Evolutionary conservation across 805 yeast genomes (phyloP).

Genomic region (Zygosaccharomyces lentus): DNA sequence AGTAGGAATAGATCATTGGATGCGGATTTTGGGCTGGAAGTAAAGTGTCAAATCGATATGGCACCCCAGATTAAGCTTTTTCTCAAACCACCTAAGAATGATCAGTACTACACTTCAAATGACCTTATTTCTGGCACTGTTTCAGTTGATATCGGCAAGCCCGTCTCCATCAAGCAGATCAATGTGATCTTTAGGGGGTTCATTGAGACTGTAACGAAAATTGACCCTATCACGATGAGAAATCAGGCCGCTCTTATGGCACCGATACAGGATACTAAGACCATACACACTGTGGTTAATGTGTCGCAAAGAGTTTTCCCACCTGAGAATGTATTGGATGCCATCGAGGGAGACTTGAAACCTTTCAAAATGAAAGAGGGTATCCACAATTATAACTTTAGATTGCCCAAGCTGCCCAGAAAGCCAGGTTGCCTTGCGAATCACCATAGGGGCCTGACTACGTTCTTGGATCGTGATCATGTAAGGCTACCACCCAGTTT

Average conservation of each 20-base stretch:
- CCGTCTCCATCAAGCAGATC: constrained; percentile 29
- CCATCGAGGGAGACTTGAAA: constrained; percentile 27
- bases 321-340: constrained; percentile 33
- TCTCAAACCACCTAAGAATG: constrained; percentile 29
- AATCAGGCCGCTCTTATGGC: constrained; percentile 25
- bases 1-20: not conserved
- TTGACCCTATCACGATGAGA: constrained; percentile 21
- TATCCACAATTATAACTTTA: constrained; percentile 24
- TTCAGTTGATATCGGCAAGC: constrained; percentile 22
- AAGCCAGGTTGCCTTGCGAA: constrained; percentile 26
- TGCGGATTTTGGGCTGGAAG: not conserved
- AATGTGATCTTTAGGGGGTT: constrained; percentile 52
- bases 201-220: constrained; percentile 27
- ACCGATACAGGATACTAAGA: constrained; percentile 28
- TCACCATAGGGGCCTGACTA: constrained; percentile 21
- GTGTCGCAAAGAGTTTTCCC: constrained; percentile 29
- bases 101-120: constrained; percentile 28
- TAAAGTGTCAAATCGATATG: constrained; percentile 14
- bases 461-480: constrained; percentile 22
- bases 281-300: constrained; percentile 25
- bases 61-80: constrained; percentile 21
- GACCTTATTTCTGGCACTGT: constrained; percentile 30
- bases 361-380: constrained; percentile 32
- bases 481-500: constrained; percentile 31
- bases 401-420: constrained; percentile 25